Base-by-base conservation (phyloP, 2,329 filamentous ascomycete species). In the Sclerotinia trifoliorum region DNA sequence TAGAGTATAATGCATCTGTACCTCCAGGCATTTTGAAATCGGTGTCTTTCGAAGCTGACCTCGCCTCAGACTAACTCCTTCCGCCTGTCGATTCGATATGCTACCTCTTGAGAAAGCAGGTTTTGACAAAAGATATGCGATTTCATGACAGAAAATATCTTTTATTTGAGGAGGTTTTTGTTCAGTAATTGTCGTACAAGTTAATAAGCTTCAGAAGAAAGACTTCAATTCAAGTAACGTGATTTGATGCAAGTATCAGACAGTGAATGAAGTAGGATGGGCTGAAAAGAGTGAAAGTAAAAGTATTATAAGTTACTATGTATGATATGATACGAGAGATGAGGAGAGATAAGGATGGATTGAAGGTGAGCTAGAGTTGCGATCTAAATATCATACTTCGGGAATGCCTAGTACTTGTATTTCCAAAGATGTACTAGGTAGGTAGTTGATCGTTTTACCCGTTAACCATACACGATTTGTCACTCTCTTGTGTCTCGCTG, bases 401-500 rank as follows among this genome's bases (percentile, higher is more conserved):
- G 8, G 7, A 24, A 24, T 24, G 5, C 32, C 10, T 39, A 39
- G 39, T 39, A 13, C 39, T 39, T 49, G 44, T 10, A 35, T 11
- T 21, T 21, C 52, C 35, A 55, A 35, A 55, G 35, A 35, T 35
- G 6, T 35, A 35, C 35, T 10, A 35, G 35, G 7, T 35, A 35
- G 13, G 13, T 42, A 57, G 32, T 24, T 60, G 56, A 19, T 60
- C 24, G 39, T 29, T 42, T 35, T 19, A 13, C 21, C 29, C 10
- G 11, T n/a, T 29, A 26, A 17, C 19, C 11, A 15, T 61, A 49
- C 58, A 44, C 26, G 44, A 61, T 49, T 24, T 61, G 44, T 32
- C n/a, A n/a, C 58, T 61, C 58, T 48, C 10, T 35, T 61, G 44
- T 29, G 58, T 61, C 58, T 61, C 26, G 44, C 58, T 61, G 19